These are phyloP conservation scores for Guyanaporus albipodus DNA, from an alignment of 768 basidiomycete genomes.

Conservation along the genomic window DNA sequence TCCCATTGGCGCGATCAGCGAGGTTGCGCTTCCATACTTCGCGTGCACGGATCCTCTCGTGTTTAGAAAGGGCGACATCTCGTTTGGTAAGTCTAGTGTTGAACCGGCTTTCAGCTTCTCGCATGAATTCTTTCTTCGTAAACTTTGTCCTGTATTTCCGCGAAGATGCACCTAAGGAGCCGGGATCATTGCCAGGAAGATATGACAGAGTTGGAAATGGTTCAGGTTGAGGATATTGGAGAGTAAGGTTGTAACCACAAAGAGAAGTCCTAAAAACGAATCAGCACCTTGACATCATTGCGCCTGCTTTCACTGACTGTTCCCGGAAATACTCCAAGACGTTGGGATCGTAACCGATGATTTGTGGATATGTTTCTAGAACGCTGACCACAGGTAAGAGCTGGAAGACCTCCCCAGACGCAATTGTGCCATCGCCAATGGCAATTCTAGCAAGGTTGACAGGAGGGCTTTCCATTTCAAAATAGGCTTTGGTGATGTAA, in stretches of 20 bases:
- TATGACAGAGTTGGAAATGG: constrained; percentile 39
- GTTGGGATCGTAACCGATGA: constrained; percentile 66
- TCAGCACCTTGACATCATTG: neutral
- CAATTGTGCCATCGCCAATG: constrained; percentile 66
- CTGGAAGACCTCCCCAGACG: constrained; percentile 47
- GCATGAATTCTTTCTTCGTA: constrained; percentile 19
- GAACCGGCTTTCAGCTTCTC: constrained; percentile 22
- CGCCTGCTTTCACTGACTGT: constrained; percentile 45
- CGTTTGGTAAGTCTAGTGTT: constrained; percentile 19
- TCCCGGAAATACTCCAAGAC: constrained; percentile 66
- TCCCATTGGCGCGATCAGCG: constrained; percentile 46
- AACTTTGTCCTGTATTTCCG: constrained; percentile 16
- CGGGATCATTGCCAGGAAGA: constrained; percentile 12
- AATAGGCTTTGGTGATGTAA: constrained; percentile 72
- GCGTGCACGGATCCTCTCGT: constrained; percentile 23
- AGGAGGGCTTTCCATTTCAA: constrained; percentile 58
- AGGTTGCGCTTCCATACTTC: constrained; percentile 45
- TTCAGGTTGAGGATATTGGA: constrained; percentile 64
- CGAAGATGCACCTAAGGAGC: neutral
- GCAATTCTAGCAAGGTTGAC: constrained; percentile 64
- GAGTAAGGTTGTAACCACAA: constrained; percentile 62
- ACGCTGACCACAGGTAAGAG: constrained; percentile 56
- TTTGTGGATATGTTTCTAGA: constrained; percentile 70
- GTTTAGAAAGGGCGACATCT: constrained; percentile 21
- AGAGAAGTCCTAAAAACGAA: constrained; percentile 44